Percentiles rank a stretch among this genome's conserved stretches.
These are phyloP conservation scores for Allium cepa DNA, from an alignment of 106 monocot species.

Conservation along the genomic window DNA sequence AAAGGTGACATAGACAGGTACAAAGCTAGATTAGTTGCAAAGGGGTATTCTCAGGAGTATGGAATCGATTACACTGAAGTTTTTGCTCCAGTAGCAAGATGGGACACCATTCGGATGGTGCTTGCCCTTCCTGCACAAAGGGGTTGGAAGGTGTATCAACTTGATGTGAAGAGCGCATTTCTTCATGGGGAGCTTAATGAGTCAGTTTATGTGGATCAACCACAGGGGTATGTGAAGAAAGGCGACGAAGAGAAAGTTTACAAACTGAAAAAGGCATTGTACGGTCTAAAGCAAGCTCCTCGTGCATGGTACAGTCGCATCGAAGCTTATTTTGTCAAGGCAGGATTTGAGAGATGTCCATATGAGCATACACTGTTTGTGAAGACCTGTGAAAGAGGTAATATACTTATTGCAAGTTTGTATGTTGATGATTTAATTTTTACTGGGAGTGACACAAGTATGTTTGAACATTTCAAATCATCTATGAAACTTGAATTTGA, in stretches of 20 bases:
- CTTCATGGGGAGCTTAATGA: not conserved
- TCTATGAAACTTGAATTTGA: conserved; percentile 4
- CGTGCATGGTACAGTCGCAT: not conserved
- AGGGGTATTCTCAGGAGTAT: no score
- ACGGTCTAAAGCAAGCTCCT: conserved; percentile 5
- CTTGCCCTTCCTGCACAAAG: no score
- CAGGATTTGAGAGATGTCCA: not conserved
- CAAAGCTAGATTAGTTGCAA: no score
- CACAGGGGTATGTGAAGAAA: not conserved
- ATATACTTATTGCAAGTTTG: not conserved
- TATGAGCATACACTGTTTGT: conserved; percentile 1
- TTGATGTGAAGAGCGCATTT: not conserved
- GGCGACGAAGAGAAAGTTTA: conserved; percentile 1
- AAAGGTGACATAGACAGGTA: no score
- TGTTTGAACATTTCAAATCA: not conserved
- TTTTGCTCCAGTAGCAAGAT: no score
- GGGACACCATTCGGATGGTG: no score
- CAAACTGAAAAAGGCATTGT: conserved; percentile 1
- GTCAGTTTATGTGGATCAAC: conserved; percentile 1
- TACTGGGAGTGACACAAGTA: not conserved
- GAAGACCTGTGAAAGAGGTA: not conserved
- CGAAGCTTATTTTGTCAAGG: not conserved
- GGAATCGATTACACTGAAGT: no score
- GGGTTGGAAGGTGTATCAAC: no score
- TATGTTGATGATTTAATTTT: conserved; percentile 6